These are phyloP conservation scores for Polychaeton citri DNA, from an alignment of 2,329 filamentous ascomycete species.

Conservation along the genomic window DNA sequence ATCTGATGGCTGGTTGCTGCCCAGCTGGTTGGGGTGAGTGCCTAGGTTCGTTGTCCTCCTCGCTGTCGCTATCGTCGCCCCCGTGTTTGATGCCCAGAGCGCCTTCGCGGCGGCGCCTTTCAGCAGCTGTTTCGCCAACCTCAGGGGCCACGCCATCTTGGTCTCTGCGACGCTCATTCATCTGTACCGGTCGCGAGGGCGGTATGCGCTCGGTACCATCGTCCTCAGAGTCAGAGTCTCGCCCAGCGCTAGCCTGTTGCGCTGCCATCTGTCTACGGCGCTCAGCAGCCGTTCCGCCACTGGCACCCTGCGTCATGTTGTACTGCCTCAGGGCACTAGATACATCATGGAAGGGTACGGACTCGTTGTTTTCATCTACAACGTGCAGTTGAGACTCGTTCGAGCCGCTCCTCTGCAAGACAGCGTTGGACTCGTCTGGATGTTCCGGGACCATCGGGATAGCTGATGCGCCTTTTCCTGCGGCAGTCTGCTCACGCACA, in stretches of 20 bases:
- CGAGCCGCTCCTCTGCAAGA: neutral
- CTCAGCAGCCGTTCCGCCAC: conserved; percentile 29
- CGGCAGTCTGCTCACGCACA: conserved; percentile 19
- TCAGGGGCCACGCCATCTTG: conserved; percentile 18
- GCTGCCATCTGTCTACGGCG: conserved; percentile 26
- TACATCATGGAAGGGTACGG: conserved; percentile 31
- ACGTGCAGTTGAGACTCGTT: conserved; percentile 10
- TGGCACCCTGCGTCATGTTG: neutral
- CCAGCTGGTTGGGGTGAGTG: neutral
- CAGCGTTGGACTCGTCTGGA: neutral
- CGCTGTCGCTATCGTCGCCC: conserved; percentile 42
- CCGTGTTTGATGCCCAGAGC: conserved; percentile 48
- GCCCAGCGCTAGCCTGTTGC: conserved; percentile 7
- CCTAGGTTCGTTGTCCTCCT: conserved; percentile 25
- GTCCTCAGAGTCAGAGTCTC: conserved; percentile 23
- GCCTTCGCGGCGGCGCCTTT: conserved; percentile 58
- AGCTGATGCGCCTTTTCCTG: conserved; percentile 1
- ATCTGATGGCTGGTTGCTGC: neutral
- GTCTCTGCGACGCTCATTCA: conserved; percentile 1
- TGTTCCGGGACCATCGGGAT: conserved; percentile 2
- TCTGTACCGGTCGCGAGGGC: conserved; percentile 5
- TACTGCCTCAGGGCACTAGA: neutral
- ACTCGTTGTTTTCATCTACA: conserved; percentile 27
- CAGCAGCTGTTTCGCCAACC: conserved; percentile 55
- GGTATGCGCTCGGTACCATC: conserved; percentile 26